Evolutionary conservation across 768 basidiomycete genomes (phyloP).

Genomic region (Amyloporia xantha): DNA sequence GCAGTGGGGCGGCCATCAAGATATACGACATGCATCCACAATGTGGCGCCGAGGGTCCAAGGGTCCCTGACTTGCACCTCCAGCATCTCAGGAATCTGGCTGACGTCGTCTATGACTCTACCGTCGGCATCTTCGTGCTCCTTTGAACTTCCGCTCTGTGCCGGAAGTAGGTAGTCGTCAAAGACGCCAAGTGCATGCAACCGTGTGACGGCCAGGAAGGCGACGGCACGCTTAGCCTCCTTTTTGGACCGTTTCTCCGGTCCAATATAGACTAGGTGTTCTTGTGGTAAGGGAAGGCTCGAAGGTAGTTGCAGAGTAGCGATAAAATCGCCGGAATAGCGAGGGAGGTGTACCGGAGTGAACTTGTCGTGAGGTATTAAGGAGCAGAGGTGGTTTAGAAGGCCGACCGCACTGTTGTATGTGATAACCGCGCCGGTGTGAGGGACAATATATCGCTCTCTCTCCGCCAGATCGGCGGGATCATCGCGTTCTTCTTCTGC

Average conservation of each 20-base stretch:
- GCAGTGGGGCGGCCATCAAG: constrained; percentile 44
- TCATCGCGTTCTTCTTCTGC: constrained; percentile 40
- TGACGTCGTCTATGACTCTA: constrained; percentile 34
- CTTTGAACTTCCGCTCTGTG: constrained; percentile 42
- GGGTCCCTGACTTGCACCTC: constrained; percentile 58
- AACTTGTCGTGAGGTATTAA: constrained; percentile 69
- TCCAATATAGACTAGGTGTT: constrained; percentile 51
- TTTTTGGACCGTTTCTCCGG: constrained; percentile 60
- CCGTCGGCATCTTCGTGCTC: constrained; percentile 51
- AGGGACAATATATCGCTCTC: constrained; percentile 70
- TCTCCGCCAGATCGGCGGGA: constrained; percentile 49
- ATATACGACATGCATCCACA: constrained; percentile 60
- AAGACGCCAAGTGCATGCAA: constrained; percentile 70
- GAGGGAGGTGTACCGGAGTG: constrained; percentile 53
- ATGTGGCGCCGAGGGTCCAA: constrained; percentile 48
- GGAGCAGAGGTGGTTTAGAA: constrained; percentile 72
- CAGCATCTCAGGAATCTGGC: constrained; percentile 46
- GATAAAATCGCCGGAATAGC: constrained; percentile 54
- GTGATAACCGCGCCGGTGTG: constrained; percentile 74
- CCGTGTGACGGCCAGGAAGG: constrained; percentile 68
- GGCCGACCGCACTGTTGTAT: constrained; percentile 64
- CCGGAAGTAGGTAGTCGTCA: constrained; percentile 76
- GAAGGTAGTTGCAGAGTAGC: constrained; percentile 59
- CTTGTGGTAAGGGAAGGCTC: constrained; percentile 50
- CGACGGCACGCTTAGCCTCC: constrained; percentile 78